phyloP scores from a whole-genome alignment of 768 basidiomycete species.

The Daedalea quercina region DNA sequence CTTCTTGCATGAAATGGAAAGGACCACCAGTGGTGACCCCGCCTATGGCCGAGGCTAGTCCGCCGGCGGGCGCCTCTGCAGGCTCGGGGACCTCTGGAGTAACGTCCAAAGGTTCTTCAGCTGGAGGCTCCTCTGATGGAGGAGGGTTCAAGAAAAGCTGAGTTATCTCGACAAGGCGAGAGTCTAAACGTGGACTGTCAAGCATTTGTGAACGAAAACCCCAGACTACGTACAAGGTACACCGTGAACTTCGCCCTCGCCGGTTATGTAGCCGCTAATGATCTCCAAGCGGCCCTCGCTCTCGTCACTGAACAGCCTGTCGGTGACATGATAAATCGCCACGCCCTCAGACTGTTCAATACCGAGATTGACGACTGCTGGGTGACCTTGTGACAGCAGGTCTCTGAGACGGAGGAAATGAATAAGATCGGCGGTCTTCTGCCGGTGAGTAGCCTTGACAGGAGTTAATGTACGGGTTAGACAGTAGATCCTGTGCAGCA shows the following conservation, averaged over 20 bases:
- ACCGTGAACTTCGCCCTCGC: constrained; percentile 53
- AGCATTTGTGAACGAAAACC: constrained; percentile 1
- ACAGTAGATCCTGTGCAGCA: neutral
- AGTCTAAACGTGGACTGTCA: constrained; percentile 46
- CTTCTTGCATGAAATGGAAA: constrained; percentile 81
- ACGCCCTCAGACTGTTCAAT: constrained; percentile 46
- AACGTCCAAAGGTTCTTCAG: neutral
- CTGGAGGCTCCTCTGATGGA: constrained; percentile 24
- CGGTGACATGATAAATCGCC: constrained; percentile 45
- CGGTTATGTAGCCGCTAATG: constrained; percentile 50
- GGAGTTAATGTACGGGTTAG: neutral
- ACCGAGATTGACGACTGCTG: constrained; percentile 34
- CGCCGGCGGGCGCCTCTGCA: constrained; percentile 26
- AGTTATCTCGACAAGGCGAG: constrained; percentile 53
- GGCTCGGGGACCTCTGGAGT: neutral
- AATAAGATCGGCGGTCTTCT: constrained; percentile 45
- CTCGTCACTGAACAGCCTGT: constrained; percentile 52
- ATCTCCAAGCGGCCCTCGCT: constrained; percentile 41
- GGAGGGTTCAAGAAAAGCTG: constrained; percentile 46
- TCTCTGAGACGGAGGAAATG: constrained; percentile 54
- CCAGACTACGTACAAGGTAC: constrained; percentile 50
- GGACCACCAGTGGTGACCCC: constrained; percentile 35
- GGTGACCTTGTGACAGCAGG: constrained; percentile 37
- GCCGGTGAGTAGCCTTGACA: constrained; percentile 35
- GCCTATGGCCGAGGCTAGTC: constrained; percentile 30